Conservation (phyloP, 2,329 filamentous ascomycete genomes). For the Botrytis galanthina region DNA sequence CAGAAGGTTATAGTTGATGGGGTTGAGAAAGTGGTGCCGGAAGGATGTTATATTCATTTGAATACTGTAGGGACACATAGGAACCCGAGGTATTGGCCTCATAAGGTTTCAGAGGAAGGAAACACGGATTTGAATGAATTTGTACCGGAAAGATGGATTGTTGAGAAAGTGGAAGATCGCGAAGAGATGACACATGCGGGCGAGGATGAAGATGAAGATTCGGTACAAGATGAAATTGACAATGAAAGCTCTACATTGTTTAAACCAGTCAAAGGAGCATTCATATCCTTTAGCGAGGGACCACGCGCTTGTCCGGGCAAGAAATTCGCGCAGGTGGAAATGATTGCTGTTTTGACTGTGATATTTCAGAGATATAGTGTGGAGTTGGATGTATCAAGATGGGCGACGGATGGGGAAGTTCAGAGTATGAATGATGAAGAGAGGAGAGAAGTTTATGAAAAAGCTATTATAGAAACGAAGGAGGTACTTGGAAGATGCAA, state of each 20-base stretch:
- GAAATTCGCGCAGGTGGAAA: conserved; percentile 41
- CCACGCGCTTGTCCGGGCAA: conserved; percentile 41
- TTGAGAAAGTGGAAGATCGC: background rate
- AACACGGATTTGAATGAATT: conserved; percentile 42
- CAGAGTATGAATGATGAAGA: conserved; percentile 27
- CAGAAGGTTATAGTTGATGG: conserved; percentile 33
- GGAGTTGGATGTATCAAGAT: conserved; percentile 35
- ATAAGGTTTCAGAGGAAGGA: conserved; percentile 52
- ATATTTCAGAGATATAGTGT: conserved; percentile 33
- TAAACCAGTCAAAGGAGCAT: conserved; percentile 35
- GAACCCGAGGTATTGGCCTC: conserved; percentile 56
- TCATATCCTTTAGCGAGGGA: conserved; percentile 40
- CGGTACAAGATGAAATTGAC: background rate
- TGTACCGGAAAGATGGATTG: conserved; percentile 56
- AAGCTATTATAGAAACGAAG: conserved; percentile 27
- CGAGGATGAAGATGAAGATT: background rate
- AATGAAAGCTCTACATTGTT: conserved; percentile 25
- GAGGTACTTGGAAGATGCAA: conserved; percentile 26
- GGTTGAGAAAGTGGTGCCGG: conserved; percentile 22
- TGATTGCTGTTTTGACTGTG: conserved; percentile 36
- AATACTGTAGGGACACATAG: conserved; percentile 47
- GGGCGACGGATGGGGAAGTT: conserved; percentile 35
- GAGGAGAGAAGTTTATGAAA: conserved; percentile 30
- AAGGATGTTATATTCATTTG: conserved; percentile 46
- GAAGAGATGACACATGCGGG: background rate